Conservation (phyloP, 306 rosid genomes). For the Cucumis cinereus region DNA sequence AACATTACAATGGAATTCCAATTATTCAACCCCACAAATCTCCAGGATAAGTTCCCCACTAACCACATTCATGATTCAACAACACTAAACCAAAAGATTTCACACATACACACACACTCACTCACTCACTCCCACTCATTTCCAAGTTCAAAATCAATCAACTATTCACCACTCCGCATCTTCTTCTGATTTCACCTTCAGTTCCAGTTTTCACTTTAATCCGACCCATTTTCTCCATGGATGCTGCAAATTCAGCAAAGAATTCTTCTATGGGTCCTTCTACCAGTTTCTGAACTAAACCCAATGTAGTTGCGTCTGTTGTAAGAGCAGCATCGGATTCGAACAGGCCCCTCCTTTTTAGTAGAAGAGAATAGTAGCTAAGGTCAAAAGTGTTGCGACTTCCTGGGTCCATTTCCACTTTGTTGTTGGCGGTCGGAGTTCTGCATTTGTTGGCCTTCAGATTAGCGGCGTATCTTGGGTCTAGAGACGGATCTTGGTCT, state of each 20-base stretch:
- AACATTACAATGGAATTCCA: neutral
- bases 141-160: neutral
- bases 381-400: slow-evolving; percentile 76
- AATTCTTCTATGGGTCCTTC: slow-evolving; percentile 41
- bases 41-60: neutral
- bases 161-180: slow-evolving; percentile 56
- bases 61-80: neutral
- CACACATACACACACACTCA: neutral
- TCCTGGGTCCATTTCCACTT: slow-evolving; percentile 91
- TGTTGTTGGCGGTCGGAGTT: slow-evolving; percentile 39
- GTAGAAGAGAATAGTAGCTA: slow-evolving; percentile 37
- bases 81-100: neutral
- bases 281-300: slow-evolving; percentile 30
- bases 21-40: neutral
- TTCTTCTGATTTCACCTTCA: slow-evolving; percentile 73
- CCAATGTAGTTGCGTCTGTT: slow-evolving; percentile 31
- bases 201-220: slow-evolving; percentile 60
- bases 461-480: slow-evolving; percentile 59
- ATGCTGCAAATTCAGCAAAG: slow-evolving; percentile 45
- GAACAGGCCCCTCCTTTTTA: slow-evolving; percentile 68
- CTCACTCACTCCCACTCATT: neutral
- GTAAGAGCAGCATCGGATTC: slow-evolving; percentile 66
- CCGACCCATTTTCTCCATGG: slow-evolving; percentile 77
- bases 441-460: slow-evolving; percentile 67
- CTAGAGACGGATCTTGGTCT: slow-evolving; percentile 75